Evolutionary conservation across 2,329 filamentous ascomycete species (phyloP).

Genomic region (Fusarium chuoi): DNA sequence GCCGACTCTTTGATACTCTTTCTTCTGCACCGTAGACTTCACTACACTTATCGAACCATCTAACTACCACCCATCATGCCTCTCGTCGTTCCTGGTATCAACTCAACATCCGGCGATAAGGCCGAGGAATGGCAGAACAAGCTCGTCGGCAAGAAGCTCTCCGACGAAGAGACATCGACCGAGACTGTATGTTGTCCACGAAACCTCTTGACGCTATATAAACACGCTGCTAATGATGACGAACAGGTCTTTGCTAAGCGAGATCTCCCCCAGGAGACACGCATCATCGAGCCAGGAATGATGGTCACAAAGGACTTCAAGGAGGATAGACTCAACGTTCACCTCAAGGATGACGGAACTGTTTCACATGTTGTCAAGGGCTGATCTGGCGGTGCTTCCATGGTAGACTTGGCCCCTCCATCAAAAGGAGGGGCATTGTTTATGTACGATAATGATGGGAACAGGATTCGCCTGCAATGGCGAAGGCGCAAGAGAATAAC

Average conservation of each 20-base stretch:
- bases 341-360: slow-evolving; percentile 68
- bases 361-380: slow-evolving; percentile 69
- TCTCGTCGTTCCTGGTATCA: slow-evolving; percentile 71
- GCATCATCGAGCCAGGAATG: slow-evolving; percentile 66
- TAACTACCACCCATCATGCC: slow-evolving; percentile 70
- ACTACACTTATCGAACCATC: neutral
- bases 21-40: neutral
- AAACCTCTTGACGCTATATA: fast-evolving
- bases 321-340: slow-evolving; percentile 66
- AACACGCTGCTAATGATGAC: neutral
- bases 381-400: slow-evolving; percentile 45
- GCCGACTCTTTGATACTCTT: neutral
- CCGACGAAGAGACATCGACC: slow-evolving; percentile 57
- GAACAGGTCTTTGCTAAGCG: slow-evolving; percentile 67
- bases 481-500: slow-evolving; percentile 21
- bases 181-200: slow-evolving; percentile 59
- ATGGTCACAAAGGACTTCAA: slow-evolving; percentile 69
- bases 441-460: slow-evolving; percentile 27
- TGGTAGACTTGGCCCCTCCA: slow-evolving; percentile 5
- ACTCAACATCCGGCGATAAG: slow-evolving; percentile 56
- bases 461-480: neutral
- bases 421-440: neutral
- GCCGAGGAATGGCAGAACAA: slow-evolving; percentile 70
- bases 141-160: slow-evolving; percentile 71
- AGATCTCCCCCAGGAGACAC: slow-evolving; percentile 66